These are phyloP conservation scores for Lentinula aciculospora DNA, from an alignment of 768 basidiomycete genomes.

Conservation along the genomic window DNA sequence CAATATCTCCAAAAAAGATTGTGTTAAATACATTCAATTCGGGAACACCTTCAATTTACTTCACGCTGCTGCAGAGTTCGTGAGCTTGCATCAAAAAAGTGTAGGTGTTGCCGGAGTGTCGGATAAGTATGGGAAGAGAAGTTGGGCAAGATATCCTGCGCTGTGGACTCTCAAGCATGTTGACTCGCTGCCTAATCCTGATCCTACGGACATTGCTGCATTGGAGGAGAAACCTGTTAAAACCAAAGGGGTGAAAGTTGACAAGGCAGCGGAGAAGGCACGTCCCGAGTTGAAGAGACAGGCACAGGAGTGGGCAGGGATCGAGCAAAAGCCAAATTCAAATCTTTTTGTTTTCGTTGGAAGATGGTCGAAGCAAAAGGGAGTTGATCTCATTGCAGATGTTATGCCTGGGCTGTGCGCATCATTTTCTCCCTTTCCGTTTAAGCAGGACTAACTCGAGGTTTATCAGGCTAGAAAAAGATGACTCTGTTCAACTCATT, in stretches of 20 bases:
- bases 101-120: conserved; percentile 95
- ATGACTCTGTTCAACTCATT: conserved; percentile 79
- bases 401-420: conserved; percentile 87
- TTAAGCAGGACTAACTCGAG: conserved; percentile 1
- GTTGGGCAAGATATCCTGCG: conserved; percentile 95
- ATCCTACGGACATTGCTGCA: conserved; percentile 92
- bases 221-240: conserved; percentile 74
- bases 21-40: conserved; percentile 96
- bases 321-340: conserved; percentile 85
- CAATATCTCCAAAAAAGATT: conserved; percentile 94
- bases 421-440: conserved; percentile 6
- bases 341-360: conserved; percentile 96
- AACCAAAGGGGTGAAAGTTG: conserved; percentile 70
- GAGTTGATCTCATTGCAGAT: conserved; percentile 95
- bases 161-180: conserved; percentile 95
- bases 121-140: conserved; percentile 96
- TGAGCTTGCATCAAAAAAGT: conserved; percentile 89
- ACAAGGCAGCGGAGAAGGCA: conserved; percentile 78
- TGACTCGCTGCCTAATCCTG: conserved; percentile 92
- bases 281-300: conserved; percentile 89
- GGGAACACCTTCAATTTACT: conserved; percentile 96
- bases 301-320: conserved; percentile 92
- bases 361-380: conserved; percentile 98
- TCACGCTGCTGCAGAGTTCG: conserved; percentile 89
- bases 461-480: conserved; percentile 70